Percentiles rank a stretch among this genome's conserved stretches.
Conservation (phyloP, 2,329 filamentous ascomycete species). For the Leptosphaerulina australis region DNA sequence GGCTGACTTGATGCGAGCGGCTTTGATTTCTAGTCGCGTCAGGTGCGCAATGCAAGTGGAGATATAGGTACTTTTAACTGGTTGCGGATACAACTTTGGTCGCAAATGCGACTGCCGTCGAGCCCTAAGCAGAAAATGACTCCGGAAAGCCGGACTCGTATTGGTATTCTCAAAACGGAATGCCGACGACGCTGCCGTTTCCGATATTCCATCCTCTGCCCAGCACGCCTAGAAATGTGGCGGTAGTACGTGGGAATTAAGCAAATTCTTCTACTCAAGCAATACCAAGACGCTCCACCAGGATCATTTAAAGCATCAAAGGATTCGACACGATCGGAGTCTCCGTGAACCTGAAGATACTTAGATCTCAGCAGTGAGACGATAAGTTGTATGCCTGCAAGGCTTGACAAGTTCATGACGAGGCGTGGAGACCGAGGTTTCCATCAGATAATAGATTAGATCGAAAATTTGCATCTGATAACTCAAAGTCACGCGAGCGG, state of each 20-base stretch:
- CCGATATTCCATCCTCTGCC: neutral
- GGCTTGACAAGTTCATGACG: constrained; percentile 7
- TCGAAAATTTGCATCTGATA: constrained; percentile 39
- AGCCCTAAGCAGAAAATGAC: no score
- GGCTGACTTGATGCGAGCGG: neutral
- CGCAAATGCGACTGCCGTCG: constrained; percentile 3
- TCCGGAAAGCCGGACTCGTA: constrained; percentile 2
- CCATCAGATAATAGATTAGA: constrained; percentile 39
- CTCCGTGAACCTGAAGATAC: neutral
- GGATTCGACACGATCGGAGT: neutral
- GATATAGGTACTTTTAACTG: neutral
- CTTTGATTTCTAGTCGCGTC: neutral
- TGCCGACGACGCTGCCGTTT: neutral
- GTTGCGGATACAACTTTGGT: neutral
- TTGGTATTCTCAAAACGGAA: constrained; percentile 9
- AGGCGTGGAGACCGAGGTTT: constrained; percentile 14
- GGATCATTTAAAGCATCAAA: neutral
- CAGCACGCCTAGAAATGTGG: constrained; percentile 12
- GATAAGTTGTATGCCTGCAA: neutral
- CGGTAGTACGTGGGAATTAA: constrained; percentile 17
- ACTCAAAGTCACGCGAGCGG: constrained; percentile 14
- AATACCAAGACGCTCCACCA: constrained; percentile 7
- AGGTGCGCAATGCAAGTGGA: constrained; percentile 11
- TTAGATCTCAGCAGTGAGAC: neutral
- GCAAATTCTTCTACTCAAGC: constrained; percentile 18